phyloP scores from a whole-genome alignment of 331 rosid species.

The Rhamnella rubrinervis region DNA sequence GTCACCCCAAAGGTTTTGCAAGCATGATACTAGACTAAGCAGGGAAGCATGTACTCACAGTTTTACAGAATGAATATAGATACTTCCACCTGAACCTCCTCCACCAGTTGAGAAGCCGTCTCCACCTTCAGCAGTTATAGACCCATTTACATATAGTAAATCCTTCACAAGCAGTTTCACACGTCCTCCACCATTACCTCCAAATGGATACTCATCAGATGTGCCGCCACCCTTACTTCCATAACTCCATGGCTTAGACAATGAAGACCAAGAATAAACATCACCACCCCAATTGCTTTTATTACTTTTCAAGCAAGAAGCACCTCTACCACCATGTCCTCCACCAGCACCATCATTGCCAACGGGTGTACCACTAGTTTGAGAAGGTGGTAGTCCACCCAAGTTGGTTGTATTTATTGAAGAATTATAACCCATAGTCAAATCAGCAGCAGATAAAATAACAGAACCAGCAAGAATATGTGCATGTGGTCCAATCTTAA shows the following conservation, averaged over 20 bases:
- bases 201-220: constrained; percentile 48
- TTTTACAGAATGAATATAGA: constrained; percentile 65
- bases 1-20: constrained; percentile 11
- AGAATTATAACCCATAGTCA: constrained; percentile 66
- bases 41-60: constrained; percentile 60
- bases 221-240: constrained; percentile 95
- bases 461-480: constrained; percentile 78
- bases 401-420: constrained; percentile 73
- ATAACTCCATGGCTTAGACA: constrained; percentile 83
- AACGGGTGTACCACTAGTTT: constrained; percentile 96
- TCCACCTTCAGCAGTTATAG: constrained; percentile 86
- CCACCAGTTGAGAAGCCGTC: constrained; percentile 78
- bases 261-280: constrained; percentile 95
- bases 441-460: constrained; percentile 70
- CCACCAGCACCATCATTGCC: constrained; percentile 93
- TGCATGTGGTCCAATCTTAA: constrained; percentile 82
- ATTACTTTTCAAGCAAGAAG: constrained; percentile 74
- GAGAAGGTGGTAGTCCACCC: constrained; percentile 95
- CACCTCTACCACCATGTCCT: constrained; percentile 99
- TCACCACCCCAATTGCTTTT: constrained; percentile 94
- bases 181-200: constrained; percentile 98
- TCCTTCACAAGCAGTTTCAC: constrained; percentile 70
- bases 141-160: constrained; percentile 68
- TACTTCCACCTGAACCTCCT: constrained; percentile 99
- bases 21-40: constrained; percentile 5